Evolutionary conservation across 441 rosid genomes (phyloP).

Genomic region (Bocquillonia castaneifolia): DNA sequence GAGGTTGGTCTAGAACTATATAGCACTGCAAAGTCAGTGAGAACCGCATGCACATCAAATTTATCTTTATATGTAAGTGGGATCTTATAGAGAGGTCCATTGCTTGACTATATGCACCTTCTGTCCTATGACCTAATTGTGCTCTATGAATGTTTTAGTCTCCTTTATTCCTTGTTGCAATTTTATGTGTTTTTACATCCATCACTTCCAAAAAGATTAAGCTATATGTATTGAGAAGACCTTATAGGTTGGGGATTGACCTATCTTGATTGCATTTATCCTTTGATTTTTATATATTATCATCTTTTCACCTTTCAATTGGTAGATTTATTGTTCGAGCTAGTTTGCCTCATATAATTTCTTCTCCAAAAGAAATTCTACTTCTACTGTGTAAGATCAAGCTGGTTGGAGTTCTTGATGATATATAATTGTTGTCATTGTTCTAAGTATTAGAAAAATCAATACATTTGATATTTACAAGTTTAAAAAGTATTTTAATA

Average conservation of each 20-base stretch:
- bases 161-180: neutral
- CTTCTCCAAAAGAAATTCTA: too few species aligned
- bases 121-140: neutral
- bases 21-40: conserved; percentile 6
- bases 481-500: too few species aligned
- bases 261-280: neutral
- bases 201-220: conserved; percentile 1
- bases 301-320: neutral
- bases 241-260: conserved; percentile 7
- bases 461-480: too few species aligned
- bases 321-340: too few species aligned
- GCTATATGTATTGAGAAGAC: neutral
- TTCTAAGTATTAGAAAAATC: too few species aligned
- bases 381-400: too few species aligned
- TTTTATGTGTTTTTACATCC: neutral
- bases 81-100: conserved; percentile 5
- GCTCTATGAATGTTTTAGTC: neutral
- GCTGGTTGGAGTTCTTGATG: too few species aligned
- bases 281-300: neutral
- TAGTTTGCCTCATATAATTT: too few species aligned
- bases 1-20: neutral
- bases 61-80: neutral
- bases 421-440: too few species aligned
- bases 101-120: neutral
- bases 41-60: neutral